Evolutionary conservation across 129 eudicot genomes (phyloP).

Genomic region (Escallonia rubra): DNA sequence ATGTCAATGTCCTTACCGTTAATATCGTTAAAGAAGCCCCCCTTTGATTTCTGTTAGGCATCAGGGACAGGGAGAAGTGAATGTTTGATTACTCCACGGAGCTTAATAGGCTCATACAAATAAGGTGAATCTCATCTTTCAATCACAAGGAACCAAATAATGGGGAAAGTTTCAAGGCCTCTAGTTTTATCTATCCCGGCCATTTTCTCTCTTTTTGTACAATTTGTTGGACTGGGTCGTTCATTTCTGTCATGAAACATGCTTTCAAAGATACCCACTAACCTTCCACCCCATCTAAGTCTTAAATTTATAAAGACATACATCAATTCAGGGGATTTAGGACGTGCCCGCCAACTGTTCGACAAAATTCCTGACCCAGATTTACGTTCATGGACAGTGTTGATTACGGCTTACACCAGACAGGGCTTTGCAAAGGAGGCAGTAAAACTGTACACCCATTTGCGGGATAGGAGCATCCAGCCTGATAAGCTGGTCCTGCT

Average conservation of each 20-base stretch:
- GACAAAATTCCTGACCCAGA: slow-evolving; percentile 61
- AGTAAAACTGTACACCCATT: slow-evolving; percentile 35
- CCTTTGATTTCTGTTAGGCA: too few species aligned
- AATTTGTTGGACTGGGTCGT: too few species aligned
- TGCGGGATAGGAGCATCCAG: slow-evolving; percentile 24
- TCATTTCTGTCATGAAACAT: slow-evolving; percentile 9
- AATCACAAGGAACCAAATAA: too few species aligned
- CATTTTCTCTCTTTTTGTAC: background rate
- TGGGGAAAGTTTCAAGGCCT: too few species aligned
- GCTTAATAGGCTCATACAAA: too few species aligned
- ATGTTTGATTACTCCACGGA: too few species aligned
- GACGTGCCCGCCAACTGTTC: slow-evolving; percentile 74
- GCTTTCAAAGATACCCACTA: slow-evolving; percentile 52
- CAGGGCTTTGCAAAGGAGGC: slow-evolving; percentile 48
- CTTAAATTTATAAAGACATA: slow-evolving; percentile 42
- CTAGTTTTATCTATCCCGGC: background rate
- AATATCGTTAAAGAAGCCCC: too few species aligned
- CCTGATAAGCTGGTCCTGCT: slow-evolving; percentile 58
- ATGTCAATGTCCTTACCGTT: too few species aligned
- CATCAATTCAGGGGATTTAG: slow-evolving; percentile 46
- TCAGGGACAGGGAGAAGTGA: too few species aligned
- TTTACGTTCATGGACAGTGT: slow-evolving; percentile 54
- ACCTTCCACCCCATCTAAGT: slow-evolving; percentile 48
- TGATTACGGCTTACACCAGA: slow-evolving; percentile 59
- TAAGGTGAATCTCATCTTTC: too few species aligned